Conservation (phyloP, 78 protist species). For the Paulinella micropora region DNA sequence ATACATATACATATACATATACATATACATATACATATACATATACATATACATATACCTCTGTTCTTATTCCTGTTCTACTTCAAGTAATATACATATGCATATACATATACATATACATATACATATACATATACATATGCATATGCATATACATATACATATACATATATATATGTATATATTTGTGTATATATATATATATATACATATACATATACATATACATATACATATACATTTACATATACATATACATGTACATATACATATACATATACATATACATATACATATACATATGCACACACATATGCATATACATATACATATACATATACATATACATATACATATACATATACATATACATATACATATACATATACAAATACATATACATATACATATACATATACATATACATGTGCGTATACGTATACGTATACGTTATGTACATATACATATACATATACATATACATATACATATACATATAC, state of each 20-base stretch:
- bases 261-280: not conserved
- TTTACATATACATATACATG: not conserved
- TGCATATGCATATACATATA: not conserved
- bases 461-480: not conserved
- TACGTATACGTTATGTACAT: not conserved
- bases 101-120: not conserved
- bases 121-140: not conserved
- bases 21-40: not conserved
- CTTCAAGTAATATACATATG: not conserved
- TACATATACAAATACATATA: not conserved
- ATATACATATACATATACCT: not conserved
- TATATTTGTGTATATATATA: not conserved
- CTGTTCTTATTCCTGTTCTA: too few species aligned
- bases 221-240: not conserved
- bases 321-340: not conserved
- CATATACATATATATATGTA: not conserved
- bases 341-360: not conserved
- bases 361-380: not conserved
- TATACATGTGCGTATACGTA: not conserved
- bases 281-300: not conserved
- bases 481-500: not conserved
- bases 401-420: not conserved
- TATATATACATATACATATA: not conserved
- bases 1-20: not conserved
- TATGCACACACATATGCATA: not conserved